phyloP scores from a whole-genome alignment of 1,284 basidiomycete genomes.

The Heterobasidion irregulare region DNA sequence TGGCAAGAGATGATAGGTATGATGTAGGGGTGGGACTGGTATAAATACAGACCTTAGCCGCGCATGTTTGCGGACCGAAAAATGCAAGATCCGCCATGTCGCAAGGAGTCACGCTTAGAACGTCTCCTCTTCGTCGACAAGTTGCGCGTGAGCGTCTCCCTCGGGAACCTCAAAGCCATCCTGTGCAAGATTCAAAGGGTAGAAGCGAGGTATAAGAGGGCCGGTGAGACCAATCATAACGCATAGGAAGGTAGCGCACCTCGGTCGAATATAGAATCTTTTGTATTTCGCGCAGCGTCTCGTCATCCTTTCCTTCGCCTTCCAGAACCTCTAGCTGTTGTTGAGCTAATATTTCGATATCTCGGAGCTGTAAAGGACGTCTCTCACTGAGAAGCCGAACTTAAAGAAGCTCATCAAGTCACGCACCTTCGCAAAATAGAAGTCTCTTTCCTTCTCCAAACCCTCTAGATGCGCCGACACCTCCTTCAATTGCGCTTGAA shows the following conservation, averaged over 20 bases:
- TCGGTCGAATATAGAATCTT: slow-evolving; percentile 94
- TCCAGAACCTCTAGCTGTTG: slow-evolving; percentile 59
- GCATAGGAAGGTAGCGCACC: slow-evolving; percentile 35
- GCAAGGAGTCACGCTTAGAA: slow-evolving; percentile 21
- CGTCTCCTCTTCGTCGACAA: slow-evolving; percentile 53
- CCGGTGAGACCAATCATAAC: neutral
- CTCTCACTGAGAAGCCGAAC: neutral
- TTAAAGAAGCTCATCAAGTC: neutral
- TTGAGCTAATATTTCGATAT: slow-evolving; percentile 93
- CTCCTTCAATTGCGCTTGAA: slow-evolving; percentile 79
- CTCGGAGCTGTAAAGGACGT: slow-evolving; percentile 56
- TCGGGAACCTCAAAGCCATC: slow-evolving; percentile 72
- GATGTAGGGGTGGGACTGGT: neutral
- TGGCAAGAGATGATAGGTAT: neutral
- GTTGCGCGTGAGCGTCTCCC: slow-evolving; percentile 19
- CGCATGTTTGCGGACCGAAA: no score
- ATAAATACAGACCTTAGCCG: slow-evolving; percentile 1
- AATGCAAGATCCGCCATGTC: no score
- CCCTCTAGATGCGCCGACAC: slow-evolving; percentile 80
- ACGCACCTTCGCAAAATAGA: slow-evolving; percentile 93
- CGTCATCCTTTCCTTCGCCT: slow-evolving; percentile 53
- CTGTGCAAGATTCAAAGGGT: slow-evolving; percentile 15
- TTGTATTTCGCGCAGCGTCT: slow-evolving; percentile 79
- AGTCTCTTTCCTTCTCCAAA: slow-evolving; percentile 92
- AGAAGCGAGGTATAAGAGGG: neutral